Evolutionary conservation across 1,284 basidiomycete species (phyloP).

Genomic region (Ceratobasidium sp.): DNA sequence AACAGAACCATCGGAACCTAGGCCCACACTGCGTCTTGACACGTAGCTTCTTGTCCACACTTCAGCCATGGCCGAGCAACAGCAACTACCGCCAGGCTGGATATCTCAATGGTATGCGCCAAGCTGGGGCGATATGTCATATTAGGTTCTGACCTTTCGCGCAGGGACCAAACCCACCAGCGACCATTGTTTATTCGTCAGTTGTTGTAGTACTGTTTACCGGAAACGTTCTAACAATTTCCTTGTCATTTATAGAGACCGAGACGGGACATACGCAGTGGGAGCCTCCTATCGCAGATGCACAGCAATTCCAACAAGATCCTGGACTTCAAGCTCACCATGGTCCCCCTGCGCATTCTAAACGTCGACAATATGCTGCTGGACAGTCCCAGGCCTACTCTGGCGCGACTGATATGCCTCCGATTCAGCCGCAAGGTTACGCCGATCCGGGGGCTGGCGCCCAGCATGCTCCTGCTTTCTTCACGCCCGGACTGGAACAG

Average conservation of each 20-base stretch:
- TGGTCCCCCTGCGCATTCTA: slow-evolving; percentile 59
- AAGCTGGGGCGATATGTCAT: not conserved
- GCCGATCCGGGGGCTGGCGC: slow-evolving; percentile 46
- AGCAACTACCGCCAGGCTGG: slow-evolving; percentile 87
- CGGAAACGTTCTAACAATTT: not conserved
- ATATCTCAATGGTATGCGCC: slow-evolving; percentile 80
- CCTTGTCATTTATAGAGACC: slow-evolving; percentile 59
- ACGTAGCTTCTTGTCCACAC: slow-evolving; percentile 29
- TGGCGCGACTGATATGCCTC: slow-evolving; percentile 59
- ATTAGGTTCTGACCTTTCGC: slow-evolving; percentile 33
- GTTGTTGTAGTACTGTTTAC: slow-evolving; percentile 51
- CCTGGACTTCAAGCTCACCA: slow-evolving; percentile 48
- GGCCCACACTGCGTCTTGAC: slow-evolving; percentile 21
- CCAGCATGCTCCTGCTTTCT: slow-evolving; percentile 63
- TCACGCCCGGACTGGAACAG: slow-evolving; percentile 77
- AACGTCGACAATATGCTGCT: slow-evolving; percentile 90
- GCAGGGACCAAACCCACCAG: slow-evolving; percentile 85
- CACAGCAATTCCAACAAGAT: slow-evolving; percentile 51
- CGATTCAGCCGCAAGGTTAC: slow-evolving; percentile 45
- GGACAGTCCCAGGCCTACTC: slow-evolving; percentile 91
- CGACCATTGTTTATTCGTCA: slow-evolving; percentile 86
- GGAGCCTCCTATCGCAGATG: slow-evolving; percentile 65
- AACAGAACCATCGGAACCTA: slow-evolving; percentile 5
- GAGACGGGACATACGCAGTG: slow-evolving; percentile 74
- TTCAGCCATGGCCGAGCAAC: slow-evolving; percentile 30